A percentile compares a stretch with the other conserved stretches of the same genome.
Evolutionary conservation across 345 rosid species (phyloP).

Genomic region (Aquilaria malaccensis): DNA sequence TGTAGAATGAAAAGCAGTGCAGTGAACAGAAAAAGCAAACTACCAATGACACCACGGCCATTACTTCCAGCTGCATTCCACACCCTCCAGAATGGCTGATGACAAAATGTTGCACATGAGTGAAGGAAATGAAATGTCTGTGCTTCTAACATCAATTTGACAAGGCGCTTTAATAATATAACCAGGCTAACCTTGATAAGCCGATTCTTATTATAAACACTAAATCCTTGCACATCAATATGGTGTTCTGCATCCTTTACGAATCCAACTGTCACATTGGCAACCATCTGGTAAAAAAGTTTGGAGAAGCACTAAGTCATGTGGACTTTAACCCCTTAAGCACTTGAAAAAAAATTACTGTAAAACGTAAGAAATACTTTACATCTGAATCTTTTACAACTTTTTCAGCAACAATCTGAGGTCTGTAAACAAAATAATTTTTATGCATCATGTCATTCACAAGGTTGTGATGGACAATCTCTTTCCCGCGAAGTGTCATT

Average conservation of each 20-base stretch:
- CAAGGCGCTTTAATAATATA: background rate
- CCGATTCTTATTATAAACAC: conserved; percentile 75
- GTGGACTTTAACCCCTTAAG: background rate
- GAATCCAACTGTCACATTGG: conserved; percentile 54
- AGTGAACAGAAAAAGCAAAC: background rate
- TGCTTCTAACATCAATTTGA: background rate
- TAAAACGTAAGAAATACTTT: conserved; percentile 10
- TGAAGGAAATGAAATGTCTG: background rate
- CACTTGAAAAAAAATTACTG: background rate
- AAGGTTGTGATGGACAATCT: conserved; percentile 47
- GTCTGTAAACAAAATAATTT: conserved; percentile 39
- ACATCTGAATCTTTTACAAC: conserved; percentile 26
- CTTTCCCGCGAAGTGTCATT: conserved; percentile 51
- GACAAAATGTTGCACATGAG: background rate
- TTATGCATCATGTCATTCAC: conserved; percentile 54
- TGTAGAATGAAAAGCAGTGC: background rate
- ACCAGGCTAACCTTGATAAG: conserved; percentile 53
- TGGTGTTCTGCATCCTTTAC: conserved; percentile 73
- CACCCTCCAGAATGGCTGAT: conserved; percentile 83
- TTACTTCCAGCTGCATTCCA: conserved; percentile 85
- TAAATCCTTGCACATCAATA: conserved; percentile 74
- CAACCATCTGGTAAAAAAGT: conserved; percentile 36
- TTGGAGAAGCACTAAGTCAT: background rate
- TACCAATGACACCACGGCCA: conserved; percentile 82
- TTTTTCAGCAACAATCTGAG: conserved; percentile 24